Evolutionary conservation across 257 asterid species (phyloP).

Genomic region (Solanum okadae): DNA sequence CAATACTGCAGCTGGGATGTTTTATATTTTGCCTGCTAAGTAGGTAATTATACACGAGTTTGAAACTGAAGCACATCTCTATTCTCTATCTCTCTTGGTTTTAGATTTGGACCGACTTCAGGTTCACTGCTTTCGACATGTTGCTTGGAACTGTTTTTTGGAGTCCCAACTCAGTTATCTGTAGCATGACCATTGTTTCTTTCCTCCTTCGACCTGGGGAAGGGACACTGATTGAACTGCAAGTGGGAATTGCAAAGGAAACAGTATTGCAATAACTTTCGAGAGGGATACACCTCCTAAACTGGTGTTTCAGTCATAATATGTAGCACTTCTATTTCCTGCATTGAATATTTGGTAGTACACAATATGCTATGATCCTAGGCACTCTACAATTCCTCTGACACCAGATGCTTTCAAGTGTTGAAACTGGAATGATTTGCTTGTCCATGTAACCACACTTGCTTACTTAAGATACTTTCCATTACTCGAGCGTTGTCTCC

Average conservation of each 20-base stretch:
- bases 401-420: not conserved
- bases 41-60: not conserved
- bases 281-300: not conserved
- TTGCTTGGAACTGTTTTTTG: not conserved
- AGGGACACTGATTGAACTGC: not conserved
- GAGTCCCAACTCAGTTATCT: not conserved
- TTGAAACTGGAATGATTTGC: not conserved
- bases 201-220: not conserved
- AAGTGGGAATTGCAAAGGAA: not conserved
- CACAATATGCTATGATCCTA: not conserved
- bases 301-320: not conserved
- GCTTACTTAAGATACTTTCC: not conserved
- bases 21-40: not conserved
- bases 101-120: not conserved
- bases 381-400: not conserved
- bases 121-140: not conserved
- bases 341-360: not conserved
- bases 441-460: not conserved
- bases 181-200: not conserved
- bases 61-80: not conserved
- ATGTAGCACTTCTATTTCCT: not conserved
- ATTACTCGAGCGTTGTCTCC: not conserved
- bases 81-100: not conserved
- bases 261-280: not conserved
- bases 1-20: not conserved